These are phyloP conservation scores for Annona squamosa DNA, from an alignment of 164 flowering plant species.

Conservation along the genomic window DNA sequence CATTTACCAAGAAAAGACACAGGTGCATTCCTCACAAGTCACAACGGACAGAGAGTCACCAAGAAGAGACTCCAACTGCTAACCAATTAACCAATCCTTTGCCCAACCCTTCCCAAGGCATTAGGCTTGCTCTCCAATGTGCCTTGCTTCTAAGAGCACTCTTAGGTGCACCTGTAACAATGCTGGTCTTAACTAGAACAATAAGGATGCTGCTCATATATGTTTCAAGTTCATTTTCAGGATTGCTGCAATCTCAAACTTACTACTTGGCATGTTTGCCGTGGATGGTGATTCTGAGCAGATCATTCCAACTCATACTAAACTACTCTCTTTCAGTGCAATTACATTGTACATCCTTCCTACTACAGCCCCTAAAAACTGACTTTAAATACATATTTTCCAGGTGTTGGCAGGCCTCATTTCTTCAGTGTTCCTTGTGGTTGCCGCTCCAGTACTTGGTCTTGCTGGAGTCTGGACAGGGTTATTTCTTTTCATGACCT, in stretches of 20 bases:
- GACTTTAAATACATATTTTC: conserved; percentile 1
- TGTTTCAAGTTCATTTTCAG: not conserved
- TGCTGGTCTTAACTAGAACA: no score
- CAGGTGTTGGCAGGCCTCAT: conserved; percentile 61
- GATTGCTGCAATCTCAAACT: not conserved
- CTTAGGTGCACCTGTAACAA: no score
- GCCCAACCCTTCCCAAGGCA: not conserved
- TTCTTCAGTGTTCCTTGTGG: conserved; percentile 57
- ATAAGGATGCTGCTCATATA: no score
- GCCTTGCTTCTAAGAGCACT: not conserved
- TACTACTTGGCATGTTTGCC: not conserved
- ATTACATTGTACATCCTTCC: not conserved
- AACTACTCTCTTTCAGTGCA: no score
- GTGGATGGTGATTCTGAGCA: not conserved
- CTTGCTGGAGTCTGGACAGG: conserved; percentile 93
- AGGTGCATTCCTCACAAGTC: no score
- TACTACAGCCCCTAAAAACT: not conserved
- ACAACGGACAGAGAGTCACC: no score
- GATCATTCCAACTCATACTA: not conserved
- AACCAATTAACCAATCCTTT: no score
- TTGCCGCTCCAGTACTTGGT: conserved; percentile 64
- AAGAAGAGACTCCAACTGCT: no score
- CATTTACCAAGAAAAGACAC: no score
- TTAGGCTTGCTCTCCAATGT: not conserved
- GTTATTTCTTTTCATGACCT: conserved; percentile 77